These are phyloP conservation scores for Pezicula radicicola DNA, from an alignment of 2,329 filamentous ascomycete species.

Conservation along the genomic window DNA sequence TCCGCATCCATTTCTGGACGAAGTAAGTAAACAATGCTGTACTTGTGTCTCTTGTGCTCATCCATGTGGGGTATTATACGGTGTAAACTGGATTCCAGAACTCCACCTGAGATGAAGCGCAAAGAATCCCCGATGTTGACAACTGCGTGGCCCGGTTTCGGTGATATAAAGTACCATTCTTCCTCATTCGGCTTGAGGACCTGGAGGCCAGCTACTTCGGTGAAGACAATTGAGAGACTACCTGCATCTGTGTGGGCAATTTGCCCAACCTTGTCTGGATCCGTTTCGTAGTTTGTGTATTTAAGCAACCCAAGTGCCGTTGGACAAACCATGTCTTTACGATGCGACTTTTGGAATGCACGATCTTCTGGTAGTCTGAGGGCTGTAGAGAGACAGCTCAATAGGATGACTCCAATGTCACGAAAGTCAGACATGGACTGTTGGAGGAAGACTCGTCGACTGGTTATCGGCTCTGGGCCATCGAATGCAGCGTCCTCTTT, in stretches of 20 bases:
- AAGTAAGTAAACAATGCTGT: background rate
- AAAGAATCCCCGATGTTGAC: slow-evolving; percentile 47
- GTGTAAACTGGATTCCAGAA: slow-evolving; percentile 28
- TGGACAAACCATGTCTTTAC: background rate
- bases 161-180: slow-evolving; percentile 19
- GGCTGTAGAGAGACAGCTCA: background rate
- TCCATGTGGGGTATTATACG: slow-evolving; percentile 1
- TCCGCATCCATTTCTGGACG: background rate
- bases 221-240: background rate
- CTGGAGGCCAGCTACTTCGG: background rate
- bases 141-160: slow-evolving; percentile 26
- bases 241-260: background rate
- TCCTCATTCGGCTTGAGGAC: background rate
- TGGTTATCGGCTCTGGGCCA: background rate
- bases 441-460: background rate
- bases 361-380: background rate
- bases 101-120: slow-evolving; percentile 32
- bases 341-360: background rate
- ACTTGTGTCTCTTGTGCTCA: background rate
- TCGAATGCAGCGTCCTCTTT: background rate
- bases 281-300: background rate
- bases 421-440: background rate
- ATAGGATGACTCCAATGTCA: background rate
- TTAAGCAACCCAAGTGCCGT: background rate
- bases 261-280: too few relatives aligned